These are phyloP conservation scores for Fusarium miscanthi DNA, from an alignment of 2,329 filamentous ascomycete genomes.

Conservation along the genomic window DNA sequence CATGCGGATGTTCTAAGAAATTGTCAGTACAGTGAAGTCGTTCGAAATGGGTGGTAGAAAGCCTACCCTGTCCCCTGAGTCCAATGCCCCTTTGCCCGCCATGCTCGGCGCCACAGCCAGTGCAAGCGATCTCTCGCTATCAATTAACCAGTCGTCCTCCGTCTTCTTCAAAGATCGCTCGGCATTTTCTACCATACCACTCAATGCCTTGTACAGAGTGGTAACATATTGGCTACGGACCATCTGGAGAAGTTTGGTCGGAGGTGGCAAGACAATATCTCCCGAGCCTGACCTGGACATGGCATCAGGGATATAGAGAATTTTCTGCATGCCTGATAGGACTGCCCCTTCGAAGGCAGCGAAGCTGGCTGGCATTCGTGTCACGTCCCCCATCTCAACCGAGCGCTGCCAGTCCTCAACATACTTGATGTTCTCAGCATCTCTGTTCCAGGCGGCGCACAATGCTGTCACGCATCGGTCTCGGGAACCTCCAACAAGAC, in stretches of 20 bases:
- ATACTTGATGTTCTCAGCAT: slow-evolving; percentile 91
- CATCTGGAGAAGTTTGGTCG: slow-evolving; percentile 88
- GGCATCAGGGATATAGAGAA: slow-evolving; percentile 90
- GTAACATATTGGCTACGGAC: slow-evolving; percentile 92
- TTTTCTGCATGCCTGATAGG: slow-evolving; percentile 90
- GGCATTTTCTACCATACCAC: slow-evolving; percentile 96
- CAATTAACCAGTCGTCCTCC: slow-evolving; percentile 70
- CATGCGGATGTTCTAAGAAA: slow-evolving; percentile 83
- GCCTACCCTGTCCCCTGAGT: slow-evolving; percentile 67
- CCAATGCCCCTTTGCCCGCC: slow-evolving; percentile 60
- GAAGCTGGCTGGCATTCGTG: slow-evolving; percentile 89
- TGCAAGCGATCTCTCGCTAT: slow-evolving; percentile 56
- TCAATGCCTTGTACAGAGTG: slow-evolving; percentile 92
- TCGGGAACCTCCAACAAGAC: slow-evolving; percentile 79
- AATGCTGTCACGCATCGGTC: slow-evolving; percentile 88
- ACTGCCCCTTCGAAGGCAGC: slow-evolving; percentile 85
- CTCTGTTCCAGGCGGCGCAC: slow-evolving; percentile 91
- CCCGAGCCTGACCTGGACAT: slow-evolving; percentile 77
- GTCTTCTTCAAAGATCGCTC: slow-evolving; percentile 76
- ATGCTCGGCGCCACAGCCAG: slow-evolving; percentile 50
- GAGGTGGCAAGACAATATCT: slow-evolving; percentile 86
- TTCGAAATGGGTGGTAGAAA: slow-evolving; percentile 1
- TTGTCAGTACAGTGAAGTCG: slow-evolving; percentile 38
- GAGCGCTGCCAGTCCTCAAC: slow-evolving; percentile 94
- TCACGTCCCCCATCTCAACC: slow-evolving; percentile 84